phyloP scores from a whole-genome alignment of 352 stramenopile genomes.

The Phytophthora pseudosyringae region DNA sequence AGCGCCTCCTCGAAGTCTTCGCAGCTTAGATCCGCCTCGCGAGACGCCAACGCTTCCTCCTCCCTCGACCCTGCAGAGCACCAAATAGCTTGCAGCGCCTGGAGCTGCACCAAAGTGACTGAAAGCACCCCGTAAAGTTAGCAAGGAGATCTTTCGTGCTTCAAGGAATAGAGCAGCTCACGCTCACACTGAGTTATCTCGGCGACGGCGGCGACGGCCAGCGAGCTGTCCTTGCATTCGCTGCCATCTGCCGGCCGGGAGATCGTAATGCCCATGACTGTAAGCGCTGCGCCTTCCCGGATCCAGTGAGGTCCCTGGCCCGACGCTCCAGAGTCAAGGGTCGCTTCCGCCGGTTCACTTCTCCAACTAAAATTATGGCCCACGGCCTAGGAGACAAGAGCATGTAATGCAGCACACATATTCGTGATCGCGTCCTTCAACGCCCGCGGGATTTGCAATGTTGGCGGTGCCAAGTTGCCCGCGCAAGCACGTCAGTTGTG shows the following conservation, averaged over 20 bases:
- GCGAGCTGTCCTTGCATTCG: slow-evolving; percentile 41
- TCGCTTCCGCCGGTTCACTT: not conserved
- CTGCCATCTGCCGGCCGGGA: slow-evolving; percentile 23
- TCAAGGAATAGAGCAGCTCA: not conserved
- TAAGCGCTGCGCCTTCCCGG: not conserved
- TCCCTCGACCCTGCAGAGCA: not conserved
- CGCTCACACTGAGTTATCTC: slow-evolving; percentile 66
- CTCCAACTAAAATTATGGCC: slow-evolving; percentile 11
- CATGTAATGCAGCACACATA: not conserved
- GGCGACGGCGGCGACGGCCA: slow-evolving; percentile 56
- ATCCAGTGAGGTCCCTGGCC: not conserved
- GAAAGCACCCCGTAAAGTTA: not conserved
- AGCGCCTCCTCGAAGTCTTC: slow-evolving; percentile 48
- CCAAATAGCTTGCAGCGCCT: slow-evolving; percentile 39
- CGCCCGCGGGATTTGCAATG: slow-evolving; percentile 2
- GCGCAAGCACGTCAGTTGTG: too few relatives aligned
- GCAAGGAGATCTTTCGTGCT: not conserved
- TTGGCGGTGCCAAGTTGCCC: not conserved
- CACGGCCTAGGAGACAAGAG: not conserved
- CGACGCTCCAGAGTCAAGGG: slow-evolving; percentile 14
- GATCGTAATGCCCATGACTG: slow-evolving; percentile 35
- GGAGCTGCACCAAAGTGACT: slow-evolving; percentile 53
- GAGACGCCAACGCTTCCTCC: slow-evolving; percentile 7
- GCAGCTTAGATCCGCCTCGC: slow-evolving; percentile 45
- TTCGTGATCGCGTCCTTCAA: not conserved